Base-by-base conservation (phyloP, 1,139 yeast species). In the Pneumocystis oryctolagi region DNA sequence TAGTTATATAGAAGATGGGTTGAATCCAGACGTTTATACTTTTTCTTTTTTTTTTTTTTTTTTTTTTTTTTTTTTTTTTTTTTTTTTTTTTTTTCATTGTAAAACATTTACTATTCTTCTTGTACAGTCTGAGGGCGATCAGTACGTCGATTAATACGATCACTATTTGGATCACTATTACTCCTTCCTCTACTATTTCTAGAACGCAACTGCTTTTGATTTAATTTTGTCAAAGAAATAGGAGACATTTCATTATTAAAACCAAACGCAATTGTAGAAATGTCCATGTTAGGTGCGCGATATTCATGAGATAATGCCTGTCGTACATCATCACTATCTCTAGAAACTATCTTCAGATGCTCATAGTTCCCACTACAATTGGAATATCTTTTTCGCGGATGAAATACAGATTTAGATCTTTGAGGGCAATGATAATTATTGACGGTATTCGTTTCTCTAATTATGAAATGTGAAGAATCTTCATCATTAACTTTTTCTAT, bases 21-120 rank as follows among this genome's bases (percentile, higher is more conserved):
- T 98, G 68, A 92, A 92, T 71, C 98, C 99, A 0, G 97, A 92
- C 71, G 90, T 92, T 60, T 92, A 92, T 73, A 89, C 97, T 0
- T 37, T 39, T 39, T n/a, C n/a, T n/a, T n/a, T n/a, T n/a, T n/a
- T n/a, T n/a, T n/a, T n/a, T n/a, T n/a, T n/a, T n/a, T n/a, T n/a
- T n/a, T n/a, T n/a, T n/a, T n/a, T n/a, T n/a, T n/a, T n/a, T n/a
- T n/a, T n/a, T n/a, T n/a, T n/a, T n/a, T n/a, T n/a, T n/a, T n/a
- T n/a, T n/a, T n/a, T n/a, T n/a, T n/a, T n/a, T n/a, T n/a, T n/a
- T n/a, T n/a, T n/a, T 47, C 2, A 14, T 47, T 12, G n/a, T 5
- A 47, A 47, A 47, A 12, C 20, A 6, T 20, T 25, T 47, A 47
- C 12, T 47, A 8, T 12, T 47, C 55, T 47, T 47, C 55, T 28